Percentiles rank a stretch among this genome's conserved stretches.
Evolutionary conservation across 140 eudicot species (phyloP).

Genomic region (Senecio squalidus): DNA sequence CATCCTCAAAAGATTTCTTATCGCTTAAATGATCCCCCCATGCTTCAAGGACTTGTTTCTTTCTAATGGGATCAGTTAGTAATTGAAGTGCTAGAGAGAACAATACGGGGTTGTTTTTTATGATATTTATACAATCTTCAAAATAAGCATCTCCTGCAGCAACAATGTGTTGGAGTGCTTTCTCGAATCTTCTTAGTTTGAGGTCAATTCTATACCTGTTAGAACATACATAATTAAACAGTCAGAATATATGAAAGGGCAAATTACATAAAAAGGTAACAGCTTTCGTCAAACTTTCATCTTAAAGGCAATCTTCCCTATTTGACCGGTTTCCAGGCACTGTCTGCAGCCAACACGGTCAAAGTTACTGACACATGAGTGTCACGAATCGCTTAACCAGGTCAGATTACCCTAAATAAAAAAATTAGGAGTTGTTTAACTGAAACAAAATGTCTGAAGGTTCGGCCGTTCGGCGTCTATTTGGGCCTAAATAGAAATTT

Average conservation of each 20-base stretch:
- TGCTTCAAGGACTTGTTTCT: constrained; percentile 53
- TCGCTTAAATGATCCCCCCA: constrained; percentile 78
- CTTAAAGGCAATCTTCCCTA: neutral
- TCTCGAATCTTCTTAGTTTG: constrained; percentile 54
- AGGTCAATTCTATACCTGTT: constrained; percentile 69
- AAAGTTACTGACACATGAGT: neutral
- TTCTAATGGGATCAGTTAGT: constrained; percentile 44
- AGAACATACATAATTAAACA: neutral
- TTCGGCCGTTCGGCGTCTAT: too few species aligned
- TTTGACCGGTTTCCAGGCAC: neutral
- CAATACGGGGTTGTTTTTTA: constrained; percentile 67
- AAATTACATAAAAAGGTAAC: neutral
- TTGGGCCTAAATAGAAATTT: too few species aligned
- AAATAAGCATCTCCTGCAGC: constrained; percentile 74
- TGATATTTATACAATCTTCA: constrained; percentile 62
- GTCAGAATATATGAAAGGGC: neutral
- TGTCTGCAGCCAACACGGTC: neutral
- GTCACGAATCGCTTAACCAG: neutral
- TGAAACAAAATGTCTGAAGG: too few species aligned
- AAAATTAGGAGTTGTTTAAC: neutral
- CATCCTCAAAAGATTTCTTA: constrained; percentile 71
- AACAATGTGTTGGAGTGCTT: constrained; percentile 71
- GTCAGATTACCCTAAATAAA: neutral
- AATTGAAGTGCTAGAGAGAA: constrained; percentile 64
- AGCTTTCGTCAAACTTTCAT: neutral